Evolutionary conservation across 2,329 filamentous ascomycete genomes (phyloP).

Genomic region (Botrytis pseudocinerea): DNA sequence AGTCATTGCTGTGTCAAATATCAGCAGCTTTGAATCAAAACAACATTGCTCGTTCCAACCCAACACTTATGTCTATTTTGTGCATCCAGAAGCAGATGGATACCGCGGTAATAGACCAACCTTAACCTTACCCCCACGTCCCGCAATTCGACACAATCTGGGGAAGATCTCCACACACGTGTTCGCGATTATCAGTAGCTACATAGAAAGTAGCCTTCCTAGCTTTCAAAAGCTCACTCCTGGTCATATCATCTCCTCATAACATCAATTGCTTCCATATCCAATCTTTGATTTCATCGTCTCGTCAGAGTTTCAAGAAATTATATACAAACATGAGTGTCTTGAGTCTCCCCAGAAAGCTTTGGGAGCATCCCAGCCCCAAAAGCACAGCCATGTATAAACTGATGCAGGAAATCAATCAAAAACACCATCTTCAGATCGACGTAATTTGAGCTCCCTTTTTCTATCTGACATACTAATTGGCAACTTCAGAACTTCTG

Average conservation of each 20-base stretch:
- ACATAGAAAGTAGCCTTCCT: not conserved
- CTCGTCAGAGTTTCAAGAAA: too few relatives aligned
- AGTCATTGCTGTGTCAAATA: not conserved
- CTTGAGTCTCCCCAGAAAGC: conserved; percentile 53
- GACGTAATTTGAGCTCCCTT: conserved; percentile 46
- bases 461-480: not conserved
- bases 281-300: not conserved
- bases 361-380: conserved; percentile 67
- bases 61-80: not conserved
- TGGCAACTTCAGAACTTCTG: conserved; percentile 56
- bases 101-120: not conserved
- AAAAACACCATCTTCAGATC: conserved; percentile 55
- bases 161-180: not conserved
- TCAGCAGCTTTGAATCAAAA: not conserved
- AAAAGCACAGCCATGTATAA: conserved; percentile 63
- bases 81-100: not conserved
- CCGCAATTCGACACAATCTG: not conserved
- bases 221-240: not conserved
- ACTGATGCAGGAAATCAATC: conserved; percentile 67
- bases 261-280: not conserved
- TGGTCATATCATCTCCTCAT: not conserved
- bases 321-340: conserved; percentile 29
- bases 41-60: not conserved
- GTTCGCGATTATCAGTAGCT: not conserved
- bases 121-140: not conserved